Conservation (phyloP, 2,329 filamentous ascomycete species). For the Nigrospora oryzae region DNA sequence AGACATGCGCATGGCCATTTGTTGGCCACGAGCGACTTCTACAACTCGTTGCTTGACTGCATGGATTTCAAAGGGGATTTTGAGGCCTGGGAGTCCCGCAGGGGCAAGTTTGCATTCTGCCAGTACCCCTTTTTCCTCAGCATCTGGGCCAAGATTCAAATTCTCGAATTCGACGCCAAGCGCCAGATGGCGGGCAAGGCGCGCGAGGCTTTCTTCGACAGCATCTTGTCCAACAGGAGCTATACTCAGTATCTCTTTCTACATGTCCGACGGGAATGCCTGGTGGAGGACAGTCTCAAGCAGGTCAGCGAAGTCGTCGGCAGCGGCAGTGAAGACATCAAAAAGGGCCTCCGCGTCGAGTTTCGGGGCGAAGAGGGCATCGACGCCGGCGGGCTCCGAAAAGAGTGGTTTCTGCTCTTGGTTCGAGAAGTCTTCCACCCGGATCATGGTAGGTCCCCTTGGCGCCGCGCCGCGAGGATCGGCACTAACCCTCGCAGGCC, state of each 20-base stretch:
- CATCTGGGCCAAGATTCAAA: slow-evolving; percentile 86
- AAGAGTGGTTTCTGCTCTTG: slow-evolving; percentile 90
- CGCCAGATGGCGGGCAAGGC: slow-evolving; percentile 87
- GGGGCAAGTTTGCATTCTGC: slow-evolving; percentile 75
- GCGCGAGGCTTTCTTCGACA: slow-evolving; percentile 84
- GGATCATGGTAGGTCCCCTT: slow-evolving; percentile 60
- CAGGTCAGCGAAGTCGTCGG: slow-evolving; percentile 80
- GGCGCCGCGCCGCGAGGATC: background rate
- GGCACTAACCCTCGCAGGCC: slow-evolving; percentile 41
- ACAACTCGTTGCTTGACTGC: slow-evolving; percentile 78
- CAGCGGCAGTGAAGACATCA: slow-evolving; percentile 73
- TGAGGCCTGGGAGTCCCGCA: slow-evolving; percentile 73
- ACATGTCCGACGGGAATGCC: slow-evolving; percentile 71
- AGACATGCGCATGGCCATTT: slow-evolving; percentile 51
- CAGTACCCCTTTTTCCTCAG: slow-evolving; percentile 89
- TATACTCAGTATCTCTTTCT: slow-evolving; percentile 73
- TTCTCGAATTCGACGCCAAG: slow-evolving; percentile 79
- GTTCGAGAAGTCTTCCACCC: slow-evolving; percentile 87
- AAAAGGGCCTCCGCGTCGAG: slow-evolving; percentile 79
- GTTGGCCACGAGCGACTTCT: slow-evolving; percentile 76
- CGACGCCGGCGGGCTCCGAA: slow-evolving; percentile 80
- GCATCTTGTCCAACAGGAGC: slow-evolving; percentile 66
- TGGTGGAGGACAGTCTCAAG: slow-evolving; percentile 81
- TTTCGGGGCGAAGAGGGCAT: slow-evolving; percentile 87
- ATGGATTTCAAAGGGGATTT: slow-evolving; percentile 81